These are phyloP conservation scores for Wickerhamiella siamensis DNA, from an alignment of 805 yeast genomes.

Conservation along the genomic window DNA sequence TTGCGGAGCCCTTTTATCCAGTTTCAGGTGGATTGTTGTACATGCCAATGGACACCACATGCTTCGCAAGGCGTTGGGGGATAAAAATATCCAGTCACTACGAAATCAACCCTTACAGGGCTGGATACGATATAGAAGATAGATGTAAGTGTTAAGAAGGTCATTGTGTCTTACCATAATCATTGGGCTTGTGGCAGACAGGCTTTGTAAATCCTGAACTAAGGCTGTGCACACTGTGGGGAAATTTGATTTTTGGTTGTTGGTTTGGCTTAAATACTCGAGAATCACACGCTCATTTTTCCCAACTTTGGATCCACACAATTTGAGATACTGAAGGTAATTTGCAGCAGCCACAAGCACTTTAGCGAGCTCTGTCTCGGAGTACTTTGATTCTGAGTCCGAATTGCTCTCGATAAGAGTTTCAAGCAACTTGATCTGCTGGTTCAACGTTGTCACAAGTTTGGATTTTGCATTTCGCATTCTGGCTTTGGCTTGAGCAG, in stretches of 20 bases:
- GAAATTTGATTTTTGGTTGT: neutral
- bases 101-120: neutral
- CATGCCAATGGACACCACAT: too few species aligned
- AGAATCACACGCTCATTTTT: neutral
- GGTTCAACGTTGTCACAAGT: neutral
- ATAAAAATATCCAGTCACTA: too few species aligned
- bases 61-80: too few species aligned
- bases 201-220: neutral
- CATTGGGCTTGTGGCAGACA: neutral
- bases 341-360: conserved; percentile 4
- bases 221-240: neutral
- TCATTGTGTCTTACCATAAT: neutral
- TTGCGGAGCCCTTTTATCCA: too few species aligned
- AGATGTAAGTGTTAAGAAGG: conserved; percentile 3
- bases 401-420: neutral
- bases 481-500: neutral
- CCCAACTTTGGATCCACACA: neutral
- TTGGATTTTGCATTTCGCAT: neutral
- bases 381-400: neutral
- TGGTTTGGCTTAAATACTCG: conserved; percentile 2
- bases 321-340: conserved; percentile 2
- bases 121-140: conserved; percentile 1
- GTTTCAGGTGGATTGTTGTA: too few species aligned
- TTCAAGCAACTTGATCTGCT: neutral
- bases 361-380: neutral